Evolutionary conservation across 805 yeast genomes (phyloP), one percentile per base, ranked within the genome.

Genomic region (Kazachstania kunashirensis): DNA sequence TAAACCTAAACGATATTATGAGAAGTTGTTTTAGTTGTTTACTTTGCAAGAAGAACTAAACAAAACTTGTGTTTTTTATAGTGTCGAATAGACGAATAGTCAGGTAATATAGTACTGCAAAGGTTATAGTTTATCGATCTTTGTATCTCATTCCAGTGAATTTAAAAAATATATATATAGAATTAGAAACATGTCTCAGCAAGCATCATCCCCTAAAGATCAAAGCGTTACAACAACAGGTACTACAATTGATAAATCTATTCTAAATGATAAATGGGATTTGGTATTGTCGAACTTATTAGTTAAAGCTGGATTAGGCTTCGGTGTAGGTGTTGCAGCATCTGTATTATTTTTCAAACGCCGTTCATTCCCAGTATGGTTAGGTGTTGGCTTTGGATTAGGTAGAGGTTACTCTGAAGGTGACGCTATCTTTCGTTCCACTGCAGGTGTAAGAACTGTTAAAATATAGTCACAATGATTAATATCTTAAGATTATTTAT

Each of bases 361-460:
- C 71, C 79, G 97, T 65, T 73, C 95, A 8, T 92, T 86, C 77
- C 98, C 98, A 38, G 97, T 89, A 29, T 88, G 96, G 95, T 65
- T 89, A 44, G 98, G 98, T 47, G 66, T 86, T 46, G 99, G 99
- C 26, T 89, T 92, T 54, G 99, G 99, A 48, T 73, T 88, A 44
- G 99, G 99, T 47, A 81, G 96, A 69, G 96, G 96, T 37, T 92
- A 86, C 65, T 78, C 97, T 43, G 99, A 92, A 68, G 98, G 97
- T 43, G 97, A 92, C 57, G 94, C 96, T 43, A 82, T 88, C 39
- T 89, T 92, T 74, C 80, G 96, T 67, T 73, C 84, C 11, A 67
- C 71, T 39, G 84, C 80, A 44, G 94, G 94, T 39, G 59, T 79
- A 45, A 79, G 94, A 71, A 67, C 77, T 36, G 75, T 79, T 40